A percentile compares a stretch with the other conserved stretches of the same genome.
phyloP scores from a whole-genome alignment of 108 stramenopile genomes.

The Epipyxis sp. region DNA sequence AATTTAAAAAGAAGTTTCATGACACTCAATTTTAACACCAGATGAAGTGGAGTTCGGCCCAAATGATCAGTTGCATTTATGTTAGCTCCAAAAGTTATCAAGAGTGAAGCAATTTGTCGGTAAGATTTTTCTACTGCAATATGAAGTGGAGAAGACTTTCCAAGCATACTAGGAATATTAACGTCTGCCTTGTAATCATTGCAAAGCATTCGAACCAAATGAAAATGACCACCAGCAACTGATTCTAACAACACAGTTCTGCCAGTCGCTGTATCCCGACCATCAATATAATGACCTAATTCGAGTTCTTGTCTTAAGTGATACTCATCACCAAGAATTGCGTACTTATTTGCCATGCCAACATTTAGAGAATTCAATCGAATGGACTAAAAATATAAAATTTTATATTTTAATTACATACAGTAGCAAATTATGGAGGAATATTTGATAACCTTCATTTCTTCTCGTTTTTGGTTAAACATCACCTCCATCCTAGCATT shows the following conservation, averaged over 20 bases:
- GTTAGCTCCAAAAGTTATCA: not conserved
- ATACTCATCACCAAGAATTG: not conserved
- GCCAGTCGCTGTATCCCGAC: not conserved
- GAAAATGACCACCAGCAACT: not conserved
- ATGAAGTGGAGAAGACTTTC: not conserved
- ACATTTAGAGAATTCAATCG: not conserved
- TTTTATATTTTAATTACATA: no score
- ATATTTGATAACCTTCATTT: no score
- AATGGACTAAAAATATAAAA: no score
- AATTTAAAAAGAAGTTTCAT: not conserved
- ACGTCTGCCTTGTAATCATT: not conserved
- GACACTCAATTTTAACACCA: not conserved
- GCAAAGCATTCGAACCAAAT: not conserved
- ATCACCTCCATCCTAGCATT: no score
- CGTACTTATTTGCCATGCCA: not conserved
- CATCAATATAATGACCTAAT: not conserved
- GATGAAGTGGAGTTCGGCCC: not conserved
- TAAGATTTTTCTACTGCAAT: constrained; percentile 1
- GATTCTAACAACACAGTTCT: not conserved
- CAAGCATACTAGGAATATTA: not conserved
- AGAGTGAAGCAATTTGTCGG: not conserved
- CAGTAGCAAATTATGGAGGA: no score
- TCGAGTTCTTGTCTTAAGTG: not conserved
- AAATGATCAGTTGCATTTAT: not conserved
- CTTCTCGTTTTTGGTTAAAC: no score